Percentiles rank a stretch among this genome's conserved stretches.
These are phyloP conservation scores for Gossypioides kirkii DNA, from an alignment of 345 rosid species.

Conservation along the genomic window DNA sequence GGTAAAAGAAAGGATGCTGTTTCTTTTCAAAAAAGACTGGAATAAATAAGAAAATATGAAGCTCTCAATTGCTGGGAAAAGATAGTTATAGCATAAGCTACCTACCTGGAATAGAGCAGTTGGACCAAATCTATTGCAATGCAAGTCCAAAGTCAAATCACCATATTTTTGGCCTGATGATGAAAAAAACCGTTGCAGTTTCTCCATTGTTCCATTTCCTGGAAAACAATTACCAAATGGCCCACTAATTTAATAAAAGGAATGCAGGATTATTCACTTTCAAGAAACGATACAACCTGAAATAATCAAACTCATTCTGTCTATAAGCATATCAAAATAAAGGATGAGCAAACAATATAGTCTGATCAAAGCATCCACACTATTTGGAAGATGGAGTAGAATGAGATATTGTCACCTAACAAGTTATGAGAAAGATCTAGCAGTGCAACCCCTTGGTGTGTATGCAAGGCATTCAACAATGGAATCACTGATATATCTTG, in stretches of 20 bases:
- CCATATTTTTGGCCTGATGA: conserved; percentile 73
- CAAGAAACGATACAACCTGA: neutral
- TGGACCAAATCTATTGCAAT: conserved; percentile 94
- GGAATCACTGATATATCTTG: conserved; percentile 90
- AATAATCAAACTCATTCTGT: neutral
- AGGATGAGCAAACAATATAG: neutral
- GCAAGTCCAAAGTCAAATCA: conserved; percentile 84
- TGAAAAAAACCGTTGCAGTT: conserved; percentile 61
- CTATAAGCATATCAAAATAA: neutral
- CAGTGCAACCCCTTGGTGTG: conserved; percentile 61
- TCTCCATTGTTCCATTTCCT: conserved; percentile 98
- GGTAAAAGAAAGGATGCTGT: neutral
- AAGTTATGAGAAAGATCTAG: conserved; percentile 86
- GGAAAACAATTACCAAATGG: conserved; percentile 28
- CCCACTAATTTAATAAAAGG: conserved; percentile 11
- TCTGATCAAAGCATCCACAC: neutral
- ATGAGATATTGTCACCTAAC: conserved; percentile 50
- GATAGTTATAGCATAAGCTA: neutral
- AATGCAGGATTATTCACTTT: neutral
- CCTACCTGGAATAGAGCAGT: conserved; percentile 86
- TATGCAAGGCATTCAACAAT: conserved; percentile 61
- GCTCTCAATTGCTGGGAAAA: neutral
- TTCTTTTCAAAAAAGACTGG: neutral
- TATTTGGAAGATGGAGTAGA: conserved; percentile 1
- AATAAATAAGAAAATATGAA: conserved; percentile 5